Base-by-base conservation (phyloP, 2,329 filamentous ascomycete species). In the Gaeumannomyces sp. region DNA sequence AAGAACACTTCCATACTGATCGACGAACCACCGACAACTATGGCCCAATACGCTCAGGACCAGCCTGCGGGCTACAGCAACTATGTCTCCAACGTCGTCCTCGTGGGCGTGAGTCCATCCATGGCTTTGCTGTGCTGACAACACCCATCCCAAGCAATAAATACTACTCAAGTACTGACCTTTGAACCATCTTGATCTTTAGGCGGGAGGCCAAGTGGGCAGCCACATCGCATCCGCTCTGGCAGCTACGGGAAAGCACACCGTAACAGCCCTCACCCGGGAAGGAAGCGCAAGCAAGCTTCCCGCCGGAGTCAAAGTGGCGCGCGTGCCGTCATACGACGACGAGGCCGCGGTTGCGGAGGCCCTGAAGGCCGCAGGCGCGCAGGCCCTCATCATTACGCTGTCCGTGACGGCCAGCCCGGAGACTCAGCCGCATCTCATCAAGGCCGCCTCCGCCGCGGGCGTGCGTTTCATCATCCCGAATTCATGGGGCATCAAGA, bases 321-420 rank as follows among this genome's bases (percentile, higher is more conserved):
- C 73, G 56, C 64, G 68, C 1, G 76, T 86, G 25, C 76, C 82
- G 70, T 60, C 59, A 5, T 83, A 83, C 67, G 72, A 76, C 56
- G 74, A 80, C 60, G 71, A 77, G 31, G 68, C 71, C 1, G 76
- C 80, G 1, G 70, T 88, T 11, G 76, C 83, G 0, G 70, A 72
- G 0, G 84, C 83, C 2, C 78, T 88, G 2, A 70, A 74, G 35
- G 83, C 77, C 65, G 31, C 27, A 27, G 19, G 7, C 13, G 83
- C 88, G 66, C 79, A 88, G n/a, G 80, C 80, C 53, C 75, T 88
- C 3, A 76, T 87, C 68, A 86, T 88, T 64, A 85, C 84, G 13
- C 71, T 88, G 66, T 67, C 77, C 14, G 71, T 74, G 0, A 67
- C 61, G 0, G 83, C 81, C 0, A 76, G 82, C 0, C 72, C 66